Conservation (phyloP, 2,329 filamentous ascomycete species). For the Anthostomella pinea region DNA sequence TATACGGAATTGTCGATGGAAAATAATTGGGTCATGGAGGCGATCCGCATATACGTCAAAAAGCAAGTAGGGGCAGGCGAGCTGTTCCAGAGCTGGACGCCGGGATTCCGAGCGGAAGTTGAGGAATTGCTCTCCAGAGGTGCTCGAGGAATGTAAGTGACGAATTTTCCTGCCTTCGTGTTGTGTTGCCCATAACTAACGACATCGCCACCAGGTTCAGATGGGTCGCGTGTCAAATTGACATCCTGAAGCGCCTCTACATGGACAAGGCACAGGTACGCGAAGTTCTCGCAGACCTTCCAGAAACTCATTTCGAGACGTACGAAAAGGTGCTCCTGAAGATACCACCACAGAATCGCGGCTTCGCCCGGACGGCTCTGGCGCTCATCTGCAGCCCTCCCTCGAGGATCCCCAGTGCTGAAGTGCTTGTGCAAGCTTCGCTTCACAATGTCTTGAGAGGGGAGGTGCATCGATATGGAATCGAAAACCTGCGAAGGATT, state of each 20-base stretch:
- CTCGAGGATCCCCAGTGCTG: too few species aligned
- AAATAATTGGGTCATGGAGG: constrained; percentile 24
- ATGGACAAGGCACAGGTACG: constrained; percentile 9
- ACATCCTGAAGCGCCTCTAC: constrained; percentile 20
- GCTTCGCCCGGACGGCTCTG: constrained; percentile 26
- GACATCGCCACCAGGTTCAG: too few species aligned
- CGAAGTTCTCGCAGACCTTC: constrained; percentile 15
- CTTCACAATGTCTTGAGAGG: constrained; percentile 21
- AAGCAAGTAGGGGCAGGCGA: constrained; percentile 10
- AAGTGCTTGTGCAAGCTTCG: constrained; percentile 24
- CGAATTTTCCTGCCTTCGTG: too few species aligned
- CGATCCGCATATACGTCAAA: constrained; percentile 24
- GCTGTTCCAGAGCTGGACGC: constrained; percentile 4
- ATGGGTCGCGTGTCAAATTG: constrained; percentile 26
- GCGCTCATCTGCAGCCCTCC: constrained; percentile 26
- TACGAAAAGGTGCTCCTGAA: constrained; percentile 25
- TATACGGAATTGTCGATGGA: constrained; percentile 24
- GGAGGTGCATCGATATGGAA: constrained; percentile 13
- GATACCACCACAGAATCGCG: constrained; percentile 13
- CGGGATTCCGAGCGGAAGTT: constrained; percentile 13
- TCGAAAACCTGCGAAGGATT: constrained; percentile 13
- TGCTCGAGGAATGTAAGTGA: constrained; percentile 26
- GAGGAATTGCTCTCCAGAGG: constrained; percentile 14
- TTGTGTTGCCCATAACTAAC: too few species aligned
- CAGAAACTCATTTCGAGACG: constrained; percentile 23